Evolutionary conservation across 2,329 filamentous ascomycete genomes (phyloP), one percentile per base, ranked within the genome.

Genomic region (Pseudodiploospora longispora): DNA sequence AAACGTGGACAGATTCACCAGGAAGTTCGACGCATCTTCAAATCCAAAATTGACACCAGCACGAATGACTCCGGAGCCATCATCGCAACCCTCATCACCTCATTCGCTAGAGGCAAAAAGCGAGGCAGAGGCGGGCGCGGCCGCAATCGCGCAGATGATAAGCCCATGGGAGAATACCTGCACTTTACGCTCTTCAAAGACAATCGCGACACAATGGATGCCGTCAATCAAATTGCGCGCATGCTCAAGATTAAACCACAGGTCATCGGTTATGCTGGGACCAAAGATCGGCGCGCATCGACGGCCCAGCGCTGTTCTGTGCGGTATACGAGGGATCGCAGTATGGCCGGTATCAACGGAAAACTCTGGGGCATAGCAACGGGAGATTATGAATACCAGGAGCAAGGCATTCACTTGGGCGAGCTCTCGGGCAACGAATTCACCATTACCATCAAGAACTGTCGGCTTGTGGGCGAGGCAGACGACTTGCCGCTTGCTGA

Each of bases 191-290:
- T 96, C 41, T 94, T 91, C 76, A 96, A 96, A 67, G 90, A 95
- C 67, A 96, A 96, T 67, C 90, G 91, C 59, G 90, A 96, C 60
- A 96, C 90, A 1, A 94, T 95, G 86, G 90, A 96, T 55, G 83
- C 87, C 0, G 74, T 94, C 42, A 83, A 80, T 42, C 87, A 85
- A 56, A 75, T 96, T 35, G 79, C 83, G 1, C 83, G 83, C 36
- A 76, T 84, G 51, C 67, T 95, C 50, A 85, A 83, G 58, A 71
- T 86, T 51, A 89, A 86, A 60, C 73, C 77, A 28, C 85, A 90
- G 54, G 75, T 80, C 46, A 91, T 95, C 55, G 71, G 70, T 38
- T 79, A 78, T 43, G 88, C 90, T 4, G 90, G 90, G 6, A 96
- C 89, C 47, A 96, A 96, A 65, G 90, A 96, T 60, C 79, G 88